Conservation (phyloP, 2,329 filamentous ascomycete species). For the Zymoseptoria brevis region DNA sequence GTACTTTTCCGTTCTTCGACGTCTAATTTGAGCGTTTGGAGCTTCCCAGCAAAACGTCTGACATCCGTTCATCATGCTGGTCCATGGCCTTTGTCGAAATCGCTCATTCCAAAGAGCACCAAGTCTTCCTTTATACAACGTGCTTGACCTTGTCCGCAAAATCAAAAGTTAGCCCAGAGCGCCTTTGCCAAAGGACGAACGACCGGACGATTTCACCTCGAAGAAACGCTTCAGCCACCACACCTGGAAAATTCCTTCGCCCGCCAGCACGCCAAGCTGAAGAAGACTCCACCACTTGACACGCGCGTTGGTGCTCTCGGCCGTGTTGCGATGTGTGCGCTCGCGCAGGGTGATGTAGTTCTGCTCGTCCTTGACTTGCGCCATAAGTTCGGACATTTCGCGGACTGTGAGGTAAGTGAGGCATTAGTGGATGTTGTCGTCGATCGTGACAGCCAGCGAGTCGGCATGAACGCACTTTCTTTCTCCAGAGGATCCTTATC, state of each 20-base stretch:
- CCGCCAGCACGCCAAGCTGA: slow-evolving; percentile 79
- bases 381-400: slow-evolving; percentile 72
- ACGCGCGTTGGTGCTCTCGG: slow-evolving; percentile 92
- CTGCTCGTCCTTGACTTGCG: slow-evolving; percentile 96
- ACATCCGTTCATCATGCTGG: neutral
- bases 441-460: neutral
- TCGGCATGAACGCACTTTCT: slow-evolving; percentile 56
- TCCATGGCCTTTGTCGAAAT: neutral
- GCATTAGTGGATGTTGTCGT: neutral
- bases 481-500: slow-evolving; percentile 80
- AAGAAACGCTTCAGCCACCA: slow-evolving; percentile 96
- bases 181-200: slow-evolving; percentile 23
- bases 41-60: neutral
- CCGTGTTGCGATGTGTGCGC: slow-evolving; percentile 93
- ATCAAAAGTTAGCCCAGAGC: slow-evolving; percentile 23
- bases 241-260: slow-evolving; percentile 94
- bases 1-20: neutral
- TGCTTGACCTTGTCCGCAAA: slow-evolving; percentile 31
- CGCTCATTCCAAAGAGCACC: neutral
- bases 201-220: slow-evolving; percentile 26
- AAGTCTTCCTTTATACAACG: slow-evolving; percentile 23
- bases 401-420: slow-evolving; percentile 52
- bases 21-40: neutral
- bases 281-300: slow-evolving; percentile 99
- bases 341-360: slow-evolving; percentile 93